These are phyloP conservation scores for Centaurea solstitialis DNA, from an alignment of 129 eudicot species.

Conservation along the genomic window DNA sequence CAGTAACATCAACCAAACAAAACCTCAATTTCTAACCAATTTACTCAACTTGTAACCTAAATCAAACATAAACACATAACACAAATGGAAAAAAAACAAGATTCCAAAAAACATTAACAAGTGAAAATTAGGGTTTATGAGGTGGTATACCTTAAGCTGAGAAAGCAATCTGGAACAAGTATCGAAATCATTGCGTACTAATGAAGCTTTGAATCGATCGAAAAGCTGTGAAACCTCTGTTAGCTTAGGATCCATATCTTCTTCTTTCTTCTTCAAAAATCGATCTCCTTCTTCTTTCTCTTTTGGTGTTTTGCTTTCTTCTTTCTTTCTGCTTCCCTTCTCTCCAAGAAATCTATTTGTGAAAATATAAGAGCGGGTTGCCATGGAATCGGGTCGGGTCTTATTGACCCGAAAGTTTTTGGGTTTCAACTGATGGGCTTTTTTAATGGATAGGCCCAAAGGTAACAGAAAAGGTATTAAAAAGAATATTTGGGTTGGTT, in stretches of 20 bases:
- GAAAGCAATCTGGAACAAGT: conserved; percentile 60
- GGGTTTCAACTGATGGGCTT: background rate
- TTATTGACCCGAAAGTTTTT: background rate
- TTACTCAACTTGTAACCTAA: background rate
- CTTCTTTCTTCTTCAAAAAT: background rate
- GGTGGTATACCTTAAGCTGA: conserved; percentile 68
- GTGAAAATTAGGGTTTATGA: conserved; percentile 8
- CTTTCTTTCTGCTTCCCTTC: conserved; percentile 21
- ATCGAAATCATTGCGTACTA: conserved; percentile 69
- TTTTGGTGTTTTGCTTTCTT: conserved; percentile 4
- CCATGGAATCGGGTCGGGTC: background rate
- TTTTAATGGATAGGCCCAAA: background rate
- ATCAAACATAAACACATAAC: background rate
- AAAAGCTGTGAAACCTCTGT: conserved; percentile 65
- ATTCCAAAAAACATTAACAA: background rate
- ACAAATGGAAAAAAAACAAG: background rate
- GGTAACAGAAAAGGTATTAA: background rate
- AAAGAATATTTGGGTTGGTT: background rate
- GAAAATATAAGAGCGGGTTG: too few species aligned
- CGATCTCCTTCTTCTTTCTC: background rate
- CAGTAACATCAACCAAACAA: background rate
- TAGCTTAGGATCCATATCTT: conserved; percentile 71
- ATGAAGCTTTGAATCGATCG: conserved; percentile 83
- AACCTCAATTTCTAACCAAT: background rate
- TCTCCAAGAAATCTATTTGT: conserved; percentile 38